Percentiles rank a stretch among this genome's conserved stretches.
Evolutionary conservation across 2,329 filamentous ascomycete species (phyloP).

Genomic region (Eurotiales sp.): DNA sequence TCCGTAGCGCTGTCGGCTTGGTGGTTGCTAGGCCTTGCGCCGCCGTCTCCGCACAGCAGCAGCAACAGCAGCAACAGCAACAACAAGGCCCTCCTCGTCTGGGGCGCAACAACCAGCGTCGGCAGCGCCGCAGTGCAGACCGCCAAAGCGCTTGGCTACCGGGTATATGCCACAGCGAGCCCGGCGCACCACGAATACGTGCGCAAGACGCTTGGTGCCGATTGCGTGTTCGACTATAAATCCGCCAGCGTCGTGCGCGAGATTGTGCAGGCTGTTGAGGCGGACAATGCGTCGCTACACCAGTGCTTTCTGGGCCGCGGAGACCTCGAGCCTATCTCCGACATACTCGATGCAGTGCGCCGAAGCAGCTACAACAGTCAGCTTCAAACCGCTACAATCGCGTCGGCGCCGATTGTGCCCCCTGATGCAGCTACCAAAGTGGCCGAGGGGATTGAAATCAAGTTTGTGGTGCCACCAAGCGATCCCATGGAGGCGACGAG

Average conservation of each 20-base stretch:
- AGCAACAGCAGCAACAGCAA: no score
- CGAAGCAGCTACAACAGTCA: neutral
- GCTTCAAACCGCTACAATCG: conserved; percentile 4
- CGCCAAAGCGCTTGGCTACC: conserved; percentile 38
- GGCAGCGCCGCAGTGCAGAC: conserved; percentile 40
- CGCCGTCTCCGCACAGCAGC: no score
- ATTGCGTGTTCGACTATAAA: conserved; percentile 40
- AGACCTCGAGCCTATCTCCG: conserved; percentile 1
- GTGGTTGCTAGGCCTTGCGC: conserved; percentile 23
- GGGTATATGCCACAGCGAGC: conserved; percentile 39
- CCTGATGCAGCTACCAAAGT: neutral
- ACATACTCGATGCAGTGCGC: neutral
- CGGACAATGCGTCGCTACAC: conserved; percentile 18
- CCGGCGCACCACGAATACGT: conserved; percentile 37
- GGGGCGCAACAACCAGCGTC: conserved; percentile 41
- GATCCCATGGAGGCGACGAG: conserved; percentile 15
- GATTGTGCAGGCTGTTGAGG: conserved; percentile 24
- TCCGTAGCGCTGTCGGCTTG: conserved; percentile 25
- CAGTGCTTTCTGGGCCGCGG: conserved; percentile 10
- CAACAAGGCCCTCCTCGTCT: conserved; percentile 37
- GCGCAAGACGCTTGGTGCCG: conserved; percentile 32
- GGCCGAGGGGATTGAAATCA: conserved; percentile 8
- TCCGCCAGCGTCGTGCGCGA: conserved; percentile 25
- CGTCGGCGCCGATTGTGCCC: conserved; percentile 7
- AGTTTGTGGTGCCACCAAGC: conserved; percentile 16